Conservation (phyloP, 306 rosid genomes). For the Ammopiptanthus mongolicus region DNA sequence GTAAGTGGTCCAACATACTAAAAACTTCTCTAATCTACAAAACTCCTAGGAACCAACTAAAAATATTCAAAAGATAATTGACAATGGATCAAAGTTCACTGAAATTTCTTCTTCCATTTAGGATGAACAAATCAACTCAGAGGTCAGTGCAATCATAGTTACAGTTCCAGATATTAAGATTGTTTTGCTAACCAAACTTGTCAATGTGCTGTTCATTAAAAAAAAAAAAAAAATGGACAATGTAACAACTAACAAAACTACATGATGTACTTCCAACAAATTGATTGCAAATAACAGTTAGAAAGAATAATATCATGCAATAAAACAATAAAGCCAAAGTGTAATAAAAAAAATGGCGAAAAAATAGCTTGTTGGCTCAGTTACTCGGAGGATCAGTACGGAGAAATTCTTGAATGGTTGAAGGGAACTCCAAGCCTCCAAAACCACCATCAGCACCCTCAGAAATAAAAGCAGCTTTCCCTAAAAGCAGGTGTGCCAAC, state of each 20-base stretch:
- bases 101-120: background rate
- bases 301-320: background rate
- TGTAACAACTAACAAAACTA: background rate
- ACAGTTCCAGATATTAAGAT: background rate
- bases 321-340: background rate
- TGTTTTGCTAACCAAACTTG: background rate
- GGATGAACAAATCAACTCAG: background rate
- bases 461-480: slow-evolving; percentile 58
- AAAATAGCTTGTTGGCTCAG: background rate
- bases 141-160: background rate
- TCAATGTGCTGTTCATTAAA: background rate
- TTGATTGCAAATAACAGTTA: background rate
- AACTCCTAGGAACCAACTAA: background rate
- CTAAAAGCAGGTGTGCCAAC: slow-evolving; percentile 73
- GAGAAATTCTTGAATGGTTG: slow-evolving; percentile 65
- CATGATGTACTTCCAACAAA: background rate
- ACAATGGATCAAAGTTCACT: background rate
- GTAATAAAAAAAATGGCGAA: background rate
- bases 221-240: background rate
- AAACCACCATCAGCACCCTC: slow-evolving; percentile 37
- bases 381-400: slow-evolving; percentile 53
- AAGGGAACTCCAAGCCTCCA: slow-evolving; percentile 70
- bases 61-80: background rate
- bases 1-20: background rate
- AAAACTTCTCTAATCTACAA: background rate